These are phyloP conservation scores for Leccinum subrobustum DNA, from an alignment of 1,284 basidiomycete genomes.

Conservation along the genomic window DNA sequence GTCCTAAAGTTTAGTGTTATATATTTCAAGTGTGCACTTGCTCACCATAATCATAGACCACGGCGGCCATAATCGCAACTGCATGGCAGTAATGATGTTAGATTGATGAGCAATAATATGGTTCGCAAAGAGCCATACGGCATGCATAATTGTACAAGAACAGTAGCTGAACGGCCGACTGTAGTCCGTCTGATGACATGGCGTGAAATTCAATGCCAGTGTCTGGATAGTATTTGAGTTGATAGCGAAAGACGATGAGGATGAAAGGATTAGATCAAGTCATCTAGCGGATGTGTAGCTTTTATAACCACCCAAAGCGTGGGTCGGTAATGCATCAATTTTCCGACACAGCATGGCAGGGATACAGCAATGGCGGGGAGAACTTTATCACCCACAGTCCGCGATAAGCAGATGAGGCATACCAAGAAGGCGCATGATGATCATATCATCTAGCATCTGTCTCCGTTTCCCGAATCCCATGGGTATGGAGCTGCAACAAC, in stretches of 20 bases:
- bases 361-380: too few relatives aligned
- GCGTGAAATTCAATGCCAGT: background rate
- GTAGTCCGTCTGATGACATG: background rate
- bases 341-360: background rate
- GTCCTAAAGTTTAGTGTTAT: background rate
- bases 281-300: background rate
- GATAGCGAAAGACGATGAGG: background rate
- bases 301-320: background rate
- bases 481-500: too few relatives aligned
- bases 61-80: background rate
- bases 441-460: too few relatives aligned
- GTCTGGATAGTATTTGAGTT: background rate
- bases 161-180: background rate
- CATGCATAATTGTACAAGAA: background rate
- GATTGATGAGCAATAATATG: background rate
- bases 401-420: too few relatives aligned
- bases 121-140: background rate
- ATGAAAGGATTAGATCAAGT: background rate
- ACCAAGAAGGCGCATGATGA: too few relatives aligned
- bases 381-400: too few relatives aligned
- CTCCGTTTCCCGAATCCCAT: too few relatives aligned
- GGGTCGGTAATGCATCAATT: background rate
- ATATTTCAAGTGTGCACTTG: background rate
- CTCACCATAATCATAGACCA: background rate
- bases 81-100: background rate